Evolutionary conservation across 768 basidiomycete species (phyloP).

Genomic region (Peribolospora baueri): DNA sequence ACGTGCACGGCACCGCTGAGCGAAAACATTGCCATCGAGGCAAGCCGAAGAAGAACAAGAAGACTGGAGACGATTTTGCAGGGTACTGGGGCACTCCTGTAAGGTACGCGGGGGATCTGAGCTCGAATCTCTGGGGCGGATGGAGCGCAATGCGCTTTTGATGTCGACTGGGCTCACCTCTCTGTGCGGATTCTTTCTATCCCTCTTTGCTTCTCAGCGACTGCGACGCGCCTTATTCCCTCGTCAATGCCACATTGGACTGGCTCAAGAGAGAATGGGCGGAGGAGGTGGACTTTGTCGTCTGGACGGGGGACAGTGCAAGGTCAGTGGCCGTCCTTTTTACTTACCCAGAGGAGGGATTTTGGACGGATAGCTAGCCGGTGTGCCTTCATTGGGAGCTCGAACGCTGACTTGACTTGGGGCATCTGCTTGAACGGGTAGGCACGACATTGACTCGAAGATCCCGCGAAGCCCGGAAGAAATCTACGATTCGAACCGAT

Average conservation of each 20-base stretch:
- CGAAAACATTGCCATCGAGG: conserved; percentile 37
- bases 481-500: conserved; percentile 49
- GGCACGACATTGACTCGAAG: conserved; percentile 62
- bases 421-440: conserved; percentile 14
- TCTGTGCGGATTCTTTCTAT: neutral
- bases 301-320: conserved; percentile 36
- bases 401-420: conserved; percentile 32
- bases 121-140: neutral
- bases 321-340: conserved; percentile 10
- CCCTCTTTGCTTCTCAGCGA: conserved; percentile 23
- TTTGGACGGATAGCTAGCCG: conserved; percentile 1
- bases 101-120: conserved; percentile 27
- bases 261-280: conserved; percentile 57
- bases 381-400: conserved; percentile 33
- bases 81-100: conserved; percentile 44
- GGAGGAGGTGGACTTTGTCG: conserved; percentile 65
- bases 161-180: neutral
- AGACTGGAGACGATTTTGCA: conserved; percentile 12
- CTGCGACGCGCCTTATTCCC: conserved; percentile 54
- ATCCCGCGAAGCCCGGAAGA: conserved; percentile 57
- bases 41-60: neutral
- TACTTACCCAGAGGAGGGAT: neutral
- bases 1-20: conserved; percentile 29
- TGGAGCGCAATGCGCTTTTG: neutral
- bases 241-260: conserved; percentile 63